Evolutionary conservation across 768 basidiomycete species (phyloP).

Genomic region (Suillus lakei): DNA sequence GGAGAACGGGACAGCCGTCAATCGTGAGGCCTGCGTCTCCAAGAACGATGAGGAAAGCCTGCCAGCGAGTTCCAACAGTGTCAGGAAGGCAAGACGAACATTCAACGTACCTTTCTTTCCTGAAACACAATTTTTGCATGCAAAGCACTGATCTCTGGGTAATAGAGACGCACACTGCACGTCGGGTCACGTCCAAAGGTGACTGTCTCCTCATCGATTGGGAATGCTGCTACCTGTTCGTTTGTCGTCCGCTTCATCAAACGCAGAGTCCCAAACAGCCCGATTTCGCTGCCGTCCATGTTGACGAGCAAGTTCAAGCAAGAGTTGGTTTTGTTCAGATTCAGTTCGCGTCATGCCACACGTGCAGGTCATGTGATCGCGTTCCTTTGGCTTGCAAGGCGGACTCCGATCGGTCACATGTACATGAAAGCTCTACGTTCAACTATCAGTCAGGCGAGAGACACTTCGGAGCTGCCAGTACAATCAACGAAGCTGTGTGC

Average conservation of each 20-base stretch:
- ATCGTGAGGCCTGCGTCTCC: slow-evolving; percentile 61
- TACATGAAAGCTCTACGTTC: too few relatives aligned
- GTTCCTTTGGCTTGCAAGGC: too few relatives aligned
- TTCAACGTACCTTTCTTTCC: slow-evolving; percentile 56
- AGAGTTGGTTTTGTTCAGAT: background rate
- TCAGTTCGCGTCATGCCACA: background rate
- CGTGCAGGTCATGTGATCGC: slow-evolving; percentile 7
- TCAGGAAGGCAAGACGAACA: background rate
- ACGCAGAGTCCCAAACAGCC: slow-evolving; percentile 67
- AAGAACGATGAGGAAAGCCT: slow-evolving; percentile 73
- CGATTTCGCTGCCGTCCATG: slow-evolving; percentile 58
- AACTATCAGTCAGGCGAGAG: too few relatives aligned
- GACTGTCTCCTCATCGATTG: slow-evolving; percentile 68
- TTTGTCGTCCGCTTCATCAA: slow-evolving; percentile 59
- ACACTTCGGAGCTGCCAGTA: background rate
- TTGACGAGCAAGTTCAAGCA: background rate
- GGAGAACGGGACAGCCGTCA: slow-evolving; percentile 67
- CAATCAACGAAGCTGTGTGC: background rate
- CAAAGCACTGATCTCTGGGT: slow-evolving; percentile 59
- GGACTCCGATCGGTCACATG: too few relatives aligned
- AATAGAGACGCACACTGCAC: slow-evolving; percentile 75
- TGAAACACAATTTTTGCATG: slow-evolving; percentile 71
- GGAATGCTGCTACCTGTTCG: slow-evolving; percentile 64
- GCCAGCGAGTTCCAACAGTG: background rate
- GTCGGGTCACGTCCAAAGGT: slow-evolving; percentile 70